Percentiles rank a stretch among this genome's conserved stretches.
phyloP scores from a whole-genome alignment of 2,329 filamentous ascomycete species.

The Fusarium sp. region DNA sequence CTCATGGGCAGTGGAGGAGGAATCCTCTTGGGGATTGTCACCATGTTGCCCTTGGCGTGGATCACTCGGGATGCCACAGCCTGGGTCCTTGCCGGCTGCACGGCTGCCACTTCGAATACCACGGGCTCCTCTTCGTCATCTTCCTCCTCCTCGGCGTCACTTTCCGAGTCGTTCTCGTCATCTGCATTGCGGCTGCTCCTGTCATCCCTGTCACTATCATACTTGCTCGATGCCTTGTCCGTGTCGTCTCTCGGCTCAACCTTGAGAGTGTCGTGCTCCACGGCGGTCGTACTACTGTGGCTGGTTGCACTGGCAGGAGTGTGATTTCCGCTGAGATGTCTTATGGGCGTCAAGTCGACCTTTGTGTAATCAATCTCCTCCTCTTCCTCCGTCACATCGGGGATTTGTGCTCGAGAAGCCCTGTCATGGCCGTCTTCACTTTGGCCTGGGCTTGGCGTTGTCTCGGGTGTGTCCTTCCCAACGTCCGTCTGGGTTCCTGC shows the following conservation, averaged over 20 bases:
- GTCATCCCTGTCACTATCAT: constrained; percentile 41
- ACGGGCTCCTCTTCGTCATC: constrained; percentile 68
- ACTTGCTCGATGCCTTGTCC: constrained; percentile 41
- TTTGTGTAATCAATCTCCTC: constrained; percentile 71
- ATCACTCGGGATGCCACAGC: constrained; percentile 75
- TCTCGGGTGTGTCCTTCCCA: constrained; percentile 62
- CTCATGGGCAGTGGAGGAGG: constrained; percentile 82
- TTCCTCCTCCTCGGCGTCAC: constrained; percentile 32
- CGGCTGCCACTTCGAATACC: constrained; percentile 74
- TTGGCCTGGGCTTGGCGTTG: constrained; percentile 65
- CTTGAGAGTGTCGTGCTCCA: constrained; percentile 37
- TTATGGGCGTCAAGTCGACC: constrained; percentile 64
- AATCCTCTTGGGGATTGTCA: constrained; percentile 84
- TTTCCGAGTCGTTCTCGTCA: constrained; percentile 40
- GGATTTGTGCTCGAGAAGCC: constrained; percentile 56
- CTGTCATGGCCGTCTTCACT: constrained; percentile 64
- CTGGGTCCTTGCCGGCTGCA: constrained; percentile 65
- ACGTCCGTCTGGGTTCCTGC: constrained; percentile 73
- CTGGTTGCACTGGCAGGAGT: constrained; percentile 36
- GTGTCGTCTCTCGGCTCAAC: constrained; percentile 40
- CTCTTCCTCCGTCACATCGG: constrained; percentile 56
- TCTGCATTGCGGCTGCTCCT: constrained; percentile 45
- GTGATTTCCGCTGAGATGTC: constrained; percentile 54
- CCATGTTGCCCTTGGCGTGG: constrained; percentile 79
- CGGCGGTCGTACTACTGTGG: constrained; percentile 34